Conservation (phyloP, 768 basidiomycete genomes). For the Strobilomyces confusus region DNA sequence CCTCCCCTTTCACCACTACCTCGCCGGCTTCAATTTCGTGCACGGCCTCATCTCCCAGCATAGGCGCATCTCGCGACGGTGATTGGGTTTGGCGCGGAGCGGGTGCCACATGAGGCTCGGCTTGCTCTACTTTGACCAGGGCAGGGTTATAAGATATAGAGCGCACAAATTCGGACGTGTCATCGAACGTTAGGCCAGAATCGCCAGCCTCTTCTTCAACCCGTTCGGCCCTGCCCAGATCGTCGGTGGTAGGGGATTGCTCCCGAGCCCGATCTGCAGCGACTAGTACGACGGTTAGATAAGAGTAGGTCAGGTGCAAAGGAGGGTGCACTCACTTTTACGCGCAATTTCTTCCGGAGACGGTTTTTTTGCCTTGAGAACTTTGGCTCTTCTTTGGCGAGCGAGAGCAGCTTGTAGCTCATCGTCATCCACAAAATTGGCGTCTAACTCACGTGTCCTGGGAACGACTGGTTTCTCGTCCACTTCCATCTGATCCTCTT, state of each 20-base stretch:
- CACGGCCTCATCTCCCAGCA: constrained; percentile 59
- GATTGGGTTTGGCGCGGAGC: constrained; percentile 34
- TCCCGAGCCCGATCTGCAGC: constrained; percentile 57
- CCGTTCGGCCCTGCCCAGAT: constrained; percentile 43
- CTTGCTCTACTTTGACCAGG: constrained; percentile 46
- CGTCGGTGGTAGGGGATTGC: constrained; percentile 37
- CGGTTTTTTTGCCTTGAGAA: constrained; percentile 70
- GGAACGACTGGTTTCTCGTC: constrained; percentile 71
- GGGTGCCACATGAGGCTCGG: constrained; percentile 29
- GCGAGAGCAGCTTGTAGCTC: constrained; percentile 93
- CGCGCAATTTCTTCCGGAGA: constrained; percentile 80
- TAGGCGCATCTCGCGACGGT: constrained; percentile 50
- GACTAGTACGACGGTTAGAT: constrained; percentile 41
- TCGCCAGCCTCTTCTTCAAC: constrained; percentile 35
- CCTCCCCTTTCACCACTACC: constrained; percentile 74
- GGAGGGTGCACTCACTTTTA: constrained; percentile 49
- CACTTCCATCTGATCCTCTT: constrained; percentile 61
- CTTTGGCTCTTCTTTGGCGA: constrained; percentile 75
- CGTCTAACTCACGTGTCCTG: constrained; percentile 68
- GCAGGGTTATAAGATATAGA: constrained; percentile 68
- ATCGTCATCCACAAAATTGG: constrained; percentile 96
- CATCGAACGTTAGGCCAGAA: constrained; percentile 80
- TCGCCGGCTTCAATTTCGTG: constrained; percentile 83
- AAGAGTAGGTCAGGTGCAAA: background rate
- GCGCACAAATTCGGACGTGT: constrained; percentile 95